These are phyloP conservation scores for Daedaleopsis nitida DNA, from an alignment of 768 basidiomycete species.

Conservation along the genomic window DNA sequence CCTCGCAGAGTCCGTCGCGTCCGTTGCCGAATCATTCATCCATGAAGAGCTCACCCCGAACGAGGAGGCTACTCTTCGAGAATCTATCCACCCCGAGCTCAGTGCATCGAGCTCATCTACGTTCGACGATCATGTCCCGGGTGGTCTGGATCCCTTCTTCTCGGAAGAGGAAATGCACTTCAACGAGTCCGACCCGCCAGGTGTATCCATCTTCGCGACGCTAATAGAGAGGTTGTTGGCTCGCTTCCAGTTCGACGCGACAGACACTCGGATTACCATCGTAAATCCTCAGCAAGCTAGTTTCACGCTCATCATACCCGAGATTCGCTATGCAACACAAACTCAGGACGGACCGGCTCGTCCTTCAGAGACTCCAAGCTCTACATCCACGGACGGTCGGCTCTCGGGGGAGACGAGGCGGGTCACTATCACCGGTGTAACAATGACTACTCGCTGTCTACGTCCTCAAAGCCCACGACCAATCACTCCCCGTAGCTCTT, in stretches of 20 bases:
- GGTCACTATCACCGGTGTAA: conserved; percentile 58
- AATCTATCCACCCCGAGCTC: conserved; percentile 60
- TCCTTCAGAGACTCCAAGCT: neutral
- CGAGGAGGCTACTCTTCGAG: conserved; percentile 71
- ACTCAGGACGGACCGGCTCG: conserved; percentile 11
- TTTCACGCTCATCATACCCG: conserved; percentile 58
- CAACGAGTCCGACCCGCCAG: conserved; percentile 62
- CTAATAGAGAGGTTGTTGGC: conserved; percentile 79
- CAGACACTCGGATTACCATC: conserved; percentile 67
- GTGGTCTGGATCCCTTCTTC: conserved; percentile 63
- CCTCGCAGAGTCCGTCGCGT: conserved; percentile 77
- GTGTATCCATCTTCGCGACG: conserved; percentile 78
- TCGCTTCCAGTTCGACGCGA: conserved; percentile 75
- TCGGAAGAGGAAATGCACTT: conserved; percentile 43
- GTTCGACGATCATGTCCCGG: conserved; percentile 55
- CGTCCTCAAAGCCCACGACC: conserved; percentile 23
- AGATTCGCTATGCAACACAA: conserved; percentile 61
- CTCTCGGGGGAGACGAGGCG: conserved; percentile 41
- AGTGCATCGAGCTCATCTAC: conserved; percentile 23
- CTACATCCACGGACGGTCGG: neutral
- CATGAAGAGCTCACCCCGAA: conserved; percentile 74
- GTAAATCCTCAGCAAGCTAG: conserved; percentile 65
- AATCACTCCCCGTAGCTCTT: conserved; percentile 1
- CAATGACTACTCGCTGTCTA: conserved; percentile 53
- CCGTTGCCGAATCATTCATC: conserved; percentile 85